Evolutionary conservation across 257 asterid species (phyloP).

Genomic region (Gardenia jasminoides): DNA sequence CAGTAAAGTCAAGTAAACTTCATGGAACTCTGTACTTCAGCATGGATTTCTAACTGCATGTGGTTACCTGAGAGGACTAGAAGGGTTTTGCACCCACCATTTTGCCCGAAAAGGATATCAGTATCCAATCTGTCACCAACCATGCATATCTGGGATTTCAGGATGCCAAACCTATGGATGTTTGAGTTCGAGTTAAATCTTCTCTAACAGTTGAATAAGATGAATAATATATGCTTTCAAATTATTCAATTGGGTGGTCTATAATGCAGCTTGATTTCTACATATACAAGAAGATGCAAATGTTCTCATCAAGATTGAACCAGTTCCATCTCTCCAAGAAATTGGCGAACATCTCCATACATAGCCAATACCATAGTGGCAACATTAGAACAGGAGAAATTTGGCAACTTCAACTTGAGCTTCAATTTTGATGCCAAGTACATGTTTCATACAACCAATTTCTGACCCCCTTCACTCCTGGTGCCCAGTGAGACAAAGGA

Average conservation of each 20-base stretch:
- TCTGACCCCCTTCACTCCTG: background rate
- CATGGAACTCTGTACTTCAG: background rate
- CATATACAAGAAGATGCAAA: background rate
- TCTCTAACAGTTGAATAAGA: background rate
- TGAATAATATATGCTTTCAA: background rate
- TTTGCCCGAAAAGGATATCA: constrained; percentile 89
- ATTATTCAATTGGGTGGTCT: background rate
- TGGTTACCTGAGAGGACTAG: constrained; percentile 88
- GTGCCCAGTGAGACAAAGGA: background rate
- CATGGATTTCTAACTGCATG: background rate
- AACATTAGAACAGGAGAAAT: background rate
- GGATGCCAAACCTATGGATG: constrained; percentile 64
- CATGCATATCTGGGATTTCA: constrained; percentile 96
- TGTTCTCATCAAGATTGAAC: background rate
- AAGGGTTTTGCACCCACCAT: constrained; percentile 96
- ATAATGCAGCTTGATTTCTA: background rate
- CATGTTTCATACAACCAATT: background rate
- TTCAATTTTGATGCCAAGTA: background rate
- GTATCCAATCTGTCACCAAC: constrained; percentile 96
- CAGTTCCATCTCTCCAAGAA: background rate
- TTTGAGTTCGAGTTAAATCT: constrained; percentile 10
- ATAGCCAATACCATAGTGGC: background rate
- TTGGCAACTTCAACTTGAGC: background rate
- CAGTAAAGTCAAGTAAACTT: background rate
- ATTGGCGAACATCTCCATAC: background rate